Evolutionary conservation across 306 rosid genomes (phyloP), one percentile per base, ranked within the genome.

Genomic region (Lithocarpus polystachyus): DNA sequence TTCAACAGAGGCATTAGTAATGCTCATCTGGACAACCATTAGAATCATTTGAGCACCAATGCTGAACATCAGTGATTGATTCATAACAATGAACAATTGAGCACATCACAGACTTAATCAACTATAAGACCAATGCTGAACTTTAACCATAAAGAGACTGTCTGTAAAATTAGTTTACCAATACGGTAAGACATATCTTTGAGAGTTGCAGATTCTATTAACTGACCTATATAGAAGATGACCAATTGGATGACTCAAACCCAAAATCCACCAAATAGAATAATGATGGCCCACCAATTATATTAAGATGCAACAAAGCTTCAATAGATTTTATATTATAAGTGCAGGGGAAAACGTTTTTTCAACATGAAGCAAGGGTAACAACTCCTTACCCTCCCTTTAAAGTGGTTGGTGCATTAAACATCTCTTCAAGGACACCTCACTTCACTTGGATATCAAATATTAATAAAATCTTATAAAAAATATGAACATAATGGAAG

Each of bases 1-100:
- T 76, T 72, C 76, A 86, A 81, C 56, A 35, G 35, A 71, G 3
- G 9, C 52, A 68, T 33, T n/a, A 68, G 26, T 35, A n/a, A 68
- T 3, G 26, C 52, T n/a, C 51, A 4, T 33, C 70, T 35, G 17
- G 72, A 68, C 53, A 35, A 6, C 35, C 9, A 17, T 33, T 68
- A 19, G 33, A 68, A 18, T 68, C 17, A 19, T n/a, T n/a, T n/a
- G n/a, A n/a, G n/a, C n/a, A n/a, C n/a, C n/a, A n/a, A n/a, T n/a
- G n/a, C n/a, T n/a, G n/a, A n/a, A n/a, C n/a, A n/a, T n/a, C n/a
- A n/a, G n/a, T n/a, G n/a, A n/a, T 20, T 33, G 14, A 62, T 62
- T 28, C 6, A 15, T 57, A 26, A 15, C 24, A 33, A 31, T 67
- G 71, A 67, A 51, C 19, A 67, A 33, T 33, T 7, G 51, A 67